Evolutionary conservation across 768 basidiomycete species (phyloP), one percentile per base, ranked within the genome.

Genomic region (Hypholoma sublateritium): DNA sequence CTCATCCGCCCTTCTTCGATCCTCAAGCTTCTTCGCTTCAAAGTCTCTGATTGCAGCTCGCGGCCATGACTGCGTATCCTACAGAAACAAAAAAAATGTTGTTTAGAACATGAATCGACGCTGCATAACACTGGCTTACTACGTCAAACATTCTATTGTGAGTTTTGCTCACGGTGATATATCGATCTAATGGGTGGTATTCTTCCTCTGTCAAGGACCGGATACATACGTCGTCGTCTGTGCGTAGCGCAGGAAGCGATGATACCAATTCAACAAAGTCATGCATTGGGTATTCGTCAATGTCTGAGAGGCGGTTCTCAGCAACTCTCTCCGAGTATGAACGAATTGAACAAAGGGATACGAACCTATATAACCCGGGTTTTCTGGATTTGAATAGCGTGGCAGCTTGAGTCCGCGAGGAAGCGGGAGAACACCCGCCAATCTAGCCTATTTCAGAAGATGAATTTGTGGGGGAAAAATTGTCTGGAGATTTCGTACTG

Each of bases 131-230:
- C 14, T 12, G 11, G 25, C 46, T 22, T 28, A 47, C 46, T 11
- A 11, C 22, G 2, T 28, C 7, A 25, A 22, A 4, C 11, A 47
- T 22, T 32, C 25, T 25, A 1, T 47, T 16, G 3, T 25, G 16
- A 32, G 28, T 9, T 32, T 32, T 32, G 28, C 28, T 32, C 28
- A 32, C 28, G 28, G 28, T 32, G 28, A 32, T 32, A 76, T 62
- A 0, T 65, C 56, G 56, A 83, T 65, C 71, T 77, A 84, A 11
- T 14, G 65, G 55, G 0, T 58, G 53, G 48, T 68, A 59, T 54
- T 81, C 81, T 28, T 76, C 72, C 13, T 14, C 28, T 13, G 72
- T 75, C 67, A 69, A 75, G 50, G 76, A 74, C 12, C 67, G 59
- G 45, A 70, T 66, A n/a, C 67, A 60, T 5, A 58, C 61, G 37